Percentiles rank a stretch among this genome's conserved stretches.
phyloP scores from a whole-genome alignment of 2,329 filamentous ascomycete genomes.

The Zasmidium angulare region DNA sequence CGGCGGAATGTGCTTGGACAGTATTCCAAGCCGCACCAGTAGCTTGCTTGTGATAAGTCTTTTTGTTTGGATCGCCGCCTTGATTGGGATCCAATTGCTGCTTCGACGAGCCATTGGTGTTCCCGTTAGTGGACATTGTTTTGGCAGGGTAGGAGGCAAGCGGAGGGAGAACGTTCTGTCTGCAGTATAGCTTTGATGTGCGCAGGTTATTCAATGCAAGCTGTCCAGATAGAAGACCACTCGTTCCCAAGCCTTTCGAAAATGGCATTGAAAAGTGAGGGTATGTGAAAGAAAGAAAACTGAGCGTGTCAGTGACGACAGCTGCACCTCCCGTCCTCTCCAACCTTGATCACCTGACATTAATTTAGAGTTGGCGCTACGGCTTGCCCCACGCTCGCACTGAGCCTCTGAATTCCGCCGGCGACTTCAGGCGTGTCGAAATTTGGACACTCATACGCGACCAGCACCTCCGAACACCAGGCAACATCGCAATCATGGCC shows the following conservation, averaged over 20 bases:
- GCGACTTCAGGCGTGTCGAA: not conserved
- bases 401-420: not conserved
- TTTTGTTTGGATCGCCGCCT: constrained; percentile 53
- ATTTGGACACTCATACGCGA: constrained; percentile 2
- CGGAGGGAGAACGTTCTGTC: not conserved
- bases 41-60: constrained; percentile 69
- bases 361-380: too few relatives aligned
- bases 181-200: too few relatives aligned
- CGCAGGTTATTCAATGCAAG: too few relatives aligned
- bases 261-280: too few relatives aligned
- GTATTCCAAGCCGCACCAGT: constrained; percentile 70
- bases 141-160: not conserved
- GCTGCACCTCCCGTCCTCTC: too few relatives aligned
- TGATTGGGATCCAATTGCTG: constrained; percentile 45
- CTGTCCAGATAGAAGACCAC: too few relatives aligned
- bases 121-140: constrained; percentile 13
- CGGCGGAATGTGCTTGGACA: constrained; percentile 67
- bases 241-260: too few relatives aligned
- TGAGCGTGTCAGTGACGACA: too few relatives aligned
- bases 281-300: too few relatives aligned
- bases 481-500: constrained; percentile 26
- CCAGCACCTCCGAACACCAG: not conserved
- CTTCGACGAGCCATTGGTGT: constrained; percentile 5
- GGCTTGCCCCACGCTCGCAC: not conserved
- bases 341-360: too few relatives aligned